A percentile compares a stretch with the other conserved stretches of the same genome.
Evolutionary conservation across 1,284 basidiomycete genomes (phyloP).

Genomic region (Moesziomyces parantarcticus): DNA sequence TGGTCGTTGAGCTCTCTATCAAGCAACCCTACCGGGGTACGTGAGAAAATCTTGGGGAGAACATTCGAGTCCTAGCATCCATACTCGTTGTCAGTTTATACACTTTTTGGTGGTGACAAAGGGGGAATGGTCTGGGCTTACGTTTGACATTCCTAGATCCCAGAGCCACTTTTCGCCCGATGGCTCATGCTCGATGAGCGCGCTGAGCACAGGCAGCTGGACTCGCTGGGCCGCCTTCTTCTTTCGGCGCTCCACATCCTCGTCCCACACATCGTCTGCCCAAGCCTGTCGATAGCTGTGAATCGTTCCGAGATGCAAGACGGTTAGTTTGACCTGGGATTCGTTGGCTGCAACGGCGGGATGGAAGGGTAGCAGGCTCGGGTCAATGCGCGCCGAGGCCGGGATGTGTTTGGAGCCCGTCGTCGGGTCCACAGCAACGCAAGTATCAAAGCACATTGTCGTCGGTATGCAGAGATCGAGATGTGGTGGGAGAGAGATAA

Average conservation of each 20-base stretch:
- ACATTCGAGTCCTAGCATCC: conserved; percentile 6
- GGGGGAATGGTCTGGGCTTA: no score
- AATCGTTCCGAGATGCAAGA: conserved; percentile 21
- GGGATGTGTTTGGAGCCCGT: conserved; percentile 22
- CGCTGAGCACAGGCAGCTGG: conserved; percentile 18
- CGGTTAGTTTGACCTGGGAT: conserved; percentile 5
- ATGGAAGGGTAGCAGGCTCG: conserved; percentile 18
- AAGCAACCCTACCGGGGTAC: conserved; percentile 11
- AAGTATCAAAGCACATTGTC: conserved; percentile 15
- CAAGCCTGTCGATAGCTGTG: conserved; percentile 20
- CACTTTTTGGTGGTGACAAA: no score
- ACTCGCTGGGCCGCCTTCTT: conserved; percentile 10
- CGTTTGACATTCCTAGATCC: conserved; percentile 21
- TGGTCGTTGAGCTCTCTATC: conserved; percentile 3
- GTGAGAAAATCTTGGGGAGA: conserved; percentile 5
- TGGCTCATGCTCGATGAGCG: conserved; percentile 16
- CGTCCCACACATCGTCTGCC: conserved; percentile 30
- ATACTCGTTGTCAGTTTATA: not conserved
- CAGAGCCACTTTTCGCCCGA: conserved; percentile 18
- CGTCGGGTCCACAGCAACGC: conserved; percentile 3
- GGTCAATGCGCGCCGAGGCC: conserved; percentile 14
- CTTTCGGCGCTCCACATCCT: not conserved
- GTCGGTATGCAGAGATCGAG: not conserved
- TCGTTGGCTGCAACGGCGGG: not conserved
- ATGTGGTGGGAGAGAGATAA: not conserved